Evolutionary conservation across 2,329 filamentous ascomycete species (phyloP).

Genomic region (Daldinia eschscholtzii): DNA sequence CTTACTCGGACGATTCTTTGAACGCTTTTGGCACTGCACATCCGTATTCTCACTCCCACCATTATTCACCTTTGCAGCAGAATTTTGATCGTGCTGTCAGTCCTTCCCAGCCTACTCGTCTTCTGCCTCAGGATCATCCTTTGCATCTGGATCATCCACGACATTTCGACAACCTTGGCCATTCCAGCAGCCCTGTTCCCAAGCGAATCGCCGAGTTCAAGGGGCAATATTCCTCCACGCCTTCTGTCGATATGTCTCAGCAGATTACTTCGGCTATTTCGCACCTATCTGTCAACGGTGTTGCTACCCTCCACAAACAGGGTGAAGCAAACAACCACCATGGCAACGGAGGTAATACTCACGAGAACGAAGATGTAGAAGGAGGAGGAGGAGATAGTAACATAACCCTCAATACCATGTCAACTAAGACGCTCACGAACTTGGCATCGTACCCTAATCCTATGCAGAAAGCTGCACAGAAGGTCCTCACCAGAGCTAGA

Average conservation of each 20-base stretch:
- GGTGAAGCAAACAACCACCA: slow-evolving; percentile 13
- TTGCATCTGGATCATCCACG: neutral
- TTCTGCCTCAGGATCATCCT: neutral
- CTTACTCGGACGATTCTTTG: slow-evolving; percentile 48
- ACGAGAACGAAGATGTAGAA: slow-evolving; percentile 36
- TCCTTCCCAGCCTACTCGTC: slow-evolving; percentile 2
- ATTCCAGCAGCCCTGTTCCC: neutral
- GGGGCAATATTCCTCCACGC: slow-evolving; percentile 1
- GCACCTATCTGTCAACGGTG: slow-evolving; percentile 46
- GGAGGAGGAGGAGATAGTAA: slow-evolving; percentile 48
- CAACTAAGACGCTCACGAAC: slow-evolving; percentile 64
- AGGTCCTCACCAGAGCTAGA: slow-evolving; percentile 54
- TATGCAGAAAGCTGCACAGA: slow-evolving; percentile 65
- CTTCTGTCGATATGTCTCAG: slow-evolving; percentile 6
- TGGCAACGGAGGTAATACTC: slow-evolving; percentile 31
- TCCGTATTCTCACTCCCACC: slow-evolving; percentile 50
- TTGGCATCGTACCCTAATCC: slow-evolving; percentile 69
- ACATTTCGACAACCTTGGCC: neutral
- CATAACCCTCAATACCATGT: slow-evolving; percentile 54
- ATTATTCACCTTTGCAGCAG: slow-evolving; percentile 67
- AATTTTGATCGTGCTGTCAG: slow-evolving; percentile 66
- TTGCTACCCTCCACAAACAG: slow-evolving; percentile 20
- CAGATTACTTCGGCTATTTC: slow-evolving; percentile 37
- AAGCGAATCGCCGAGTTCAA: slow-evolving; percentile 20
- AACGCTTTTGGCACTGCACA: slow-evolving; percentile 14